Evolutionary conservation across 495 filamentous ascomycete species (phyloP), one percentile per base, ranked within the genome.

Genomic region (Trichoderma virens): DNA sequence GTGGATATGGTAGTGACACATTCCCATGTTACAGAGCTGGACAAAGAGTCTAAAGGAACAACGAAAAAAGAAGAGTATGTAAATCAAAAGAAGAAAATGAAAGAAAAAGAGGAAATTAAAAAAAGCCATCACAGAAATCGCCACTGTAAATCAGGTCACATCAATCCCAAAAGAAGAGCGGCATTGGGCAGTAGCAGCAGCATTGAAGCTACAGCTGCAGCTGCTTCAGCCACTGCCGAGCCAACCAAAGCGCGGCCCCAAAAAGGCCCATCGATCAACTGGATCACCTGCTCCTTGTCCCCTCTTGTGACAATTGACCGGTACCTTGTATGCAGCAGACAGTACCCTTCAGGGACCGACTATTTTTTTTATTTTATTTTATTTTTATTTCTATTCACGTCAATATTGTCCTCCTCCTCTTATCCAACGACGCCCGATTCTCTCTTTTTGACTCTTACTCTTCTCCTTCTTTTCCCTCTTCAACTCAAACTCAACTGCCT

Each of bases 221-320:
- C 25, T 7, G 23, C 51, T 28, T 23, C 27, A 56, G 18, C n/a
- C 43, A 47, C 43, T 47, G 43, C 43, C 43, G 43, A 47, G 6
- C 51, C 51, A 56, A 56, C 51, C 23, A 56, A 27, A 20, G 43
- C n/a, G n/a, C n/a, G 43, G 5, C n/a, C 18, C 9, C n/a, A 8
- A n/a, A 56, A n/a, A 20, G 51, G 25, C 51, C 51, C n/a, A 35
- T 35, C 27, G 14, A 30, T 30, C 25, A 56, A 30, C 51, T 56
- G 51, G 51, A 30, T 56, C 51, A 56, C 51, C 51, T 56, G 51
- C 51, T 56, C 51, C 25, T 27, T 56, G 51, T 30, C 23, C 51
- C 25, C 51, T n/a, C 51, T 51, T 56, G 23, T 23, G 18, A 6
- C 18, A 7, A 45, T n/a, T 3, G 41, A 6, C 16, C 20, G 28